Percentiles rank a stretch among this genome's conserved stretches.
Conservation (phyloP, 371 early-diverging fungal genomes). For the Thermomucor indicae-seudaticae region DNA sequence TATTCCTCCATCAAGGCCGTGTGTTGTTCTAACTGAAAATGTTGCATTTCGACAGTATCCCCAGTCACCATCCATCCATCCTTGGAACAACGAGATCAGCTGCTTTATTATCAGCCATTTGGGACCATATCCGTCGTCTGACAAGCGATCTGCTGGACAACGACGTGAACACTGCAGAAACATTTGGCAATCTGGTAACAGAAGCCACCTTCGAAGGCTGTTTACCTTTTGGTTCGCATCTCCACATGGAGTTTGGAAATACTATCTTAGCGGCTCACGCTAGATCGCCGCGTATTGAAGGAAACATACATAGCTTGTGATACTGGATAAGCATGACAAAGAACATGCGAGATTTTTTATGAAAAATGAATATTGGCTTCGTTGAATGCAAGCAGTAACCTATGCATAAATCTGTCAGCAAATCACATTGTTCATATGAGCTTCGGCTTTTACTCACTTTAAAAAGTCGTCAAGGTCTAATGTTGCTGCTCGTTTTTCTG, state of each 20-base stretch:
- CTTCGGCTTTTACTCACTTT: constrained; percentile 44
- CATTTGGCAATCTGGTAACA: constrained; percentile 29
- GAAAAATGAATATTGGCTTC: constrained; percentile 73
- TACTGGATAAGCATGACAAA: background rate
- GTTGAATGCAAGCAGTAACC: constrained; percentile 72
- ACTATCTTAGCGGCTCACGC: too few relatives aligned
- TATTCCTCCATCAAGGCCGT: background rate
- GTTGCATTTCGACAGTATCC: constrained; percentile 27
- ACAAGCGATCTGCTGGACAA: constrained; percentile 38
- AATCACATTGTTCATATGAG: background rate
- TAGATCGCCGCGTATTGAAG: too few relatives aligned
- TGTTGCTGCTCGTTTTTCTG: constrained; percentile 84
- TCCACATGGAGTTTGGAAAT: constrained; percentile 41
- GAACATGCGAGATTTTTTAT: constrained; percentile 9
- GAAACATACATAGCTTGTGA: too few relatives aligned
- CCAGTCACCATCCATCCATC: constrained; percentile 40
- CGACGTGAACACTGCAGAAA: constrained; percentile 39
- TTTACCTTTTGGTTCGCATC: constrained; percentile 38
- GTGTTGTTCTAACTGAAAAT: background rate
- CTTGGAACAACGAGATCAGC: constrained; percentile 27
- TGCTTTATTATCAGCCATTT: constrained; percentile 33
- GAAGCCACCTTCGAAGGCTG: constrained; percentile 45
- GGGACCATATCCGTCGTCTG: constrained; percentile 35
- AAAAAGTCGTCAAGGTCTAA: constrained; percentile 93
- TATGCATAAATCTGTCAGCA: constrained; percentile 26